Percentiles rank a stretch among this genome's conserved stretches.
Evolutionary conservation across 345 rosid species (phyloP).

Genomic region (Brassica cretica): DNA sequence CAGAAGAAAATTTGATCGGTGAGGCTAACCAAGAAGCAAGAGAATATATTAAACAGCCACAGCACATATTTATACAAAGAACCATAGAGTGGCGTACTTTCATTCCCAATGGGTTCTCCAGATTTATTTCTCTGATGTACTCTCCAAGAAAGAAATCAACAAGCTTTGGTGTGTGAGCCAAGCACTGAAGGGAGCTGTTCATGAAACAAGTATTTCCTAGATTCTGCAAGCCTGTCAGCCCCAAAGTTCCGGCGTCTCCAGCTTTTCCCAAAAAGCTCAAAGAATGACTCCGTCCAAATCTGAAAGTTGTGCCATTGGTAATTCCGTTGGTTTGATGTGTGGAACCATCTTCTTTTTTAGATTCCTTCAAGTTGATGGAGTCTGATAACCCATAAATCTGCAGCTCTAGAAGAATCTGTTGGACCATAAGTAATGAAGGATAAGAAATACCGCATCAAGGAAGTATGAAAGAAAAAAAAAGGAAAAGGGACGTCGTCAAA

Average conservation of each 20-base stretch:
- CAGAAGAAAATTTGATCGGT: conserved; percentile 26
- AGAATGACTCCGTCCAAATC: conserved; percentile 46
- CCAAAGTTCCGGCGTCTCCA: conserved; percentile 91
- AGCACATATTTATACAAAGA: conserved; percentile 20
- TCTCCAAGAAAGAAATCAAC: conserved; percentile 95
- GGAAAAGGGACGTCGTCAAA: conserved; percentile 16
- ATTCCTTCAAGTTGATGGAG: conserved; percentile 72
- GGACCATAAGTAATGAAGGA: conserved; percentile 35
- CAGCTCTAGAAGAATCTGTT: conserved; percentile 77
- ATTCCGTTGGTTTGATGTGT: conserved; percentile 50
- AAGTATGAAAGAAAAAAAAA: not conserved
- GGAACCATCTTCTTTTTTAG: conserved; percentile 67
- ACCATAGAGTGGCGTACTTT: conserved; percentile 53
- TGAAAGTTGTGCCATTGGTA: conserved; percentile 56
- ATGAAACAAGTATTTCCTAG: conserved; percentile 99
- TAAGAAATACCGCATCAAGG: conserved; percentile 18
- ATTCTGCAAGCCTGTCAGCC: conserved; percentile 93
- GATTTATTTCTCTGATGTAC: conserved; percentile 84
- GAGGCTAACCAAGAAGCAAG: conserved; percentile 22
- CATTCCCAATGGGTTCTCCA: conserved; percentile 90
- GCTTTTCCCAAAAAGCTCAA: conserved; percentile 57
- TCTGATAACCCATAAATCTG: conserved; percentile 97
- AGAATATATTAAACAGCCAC: conserved; percentile 8
- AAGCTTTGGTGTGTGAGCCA: conserved; percentile 96
- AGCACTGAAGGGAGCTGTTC: conserved; percentile 97